Base-by-base conservation (phyloP, 2,329 filamentous ascomycete genomes). In the Venturia nashicola region DNA sequence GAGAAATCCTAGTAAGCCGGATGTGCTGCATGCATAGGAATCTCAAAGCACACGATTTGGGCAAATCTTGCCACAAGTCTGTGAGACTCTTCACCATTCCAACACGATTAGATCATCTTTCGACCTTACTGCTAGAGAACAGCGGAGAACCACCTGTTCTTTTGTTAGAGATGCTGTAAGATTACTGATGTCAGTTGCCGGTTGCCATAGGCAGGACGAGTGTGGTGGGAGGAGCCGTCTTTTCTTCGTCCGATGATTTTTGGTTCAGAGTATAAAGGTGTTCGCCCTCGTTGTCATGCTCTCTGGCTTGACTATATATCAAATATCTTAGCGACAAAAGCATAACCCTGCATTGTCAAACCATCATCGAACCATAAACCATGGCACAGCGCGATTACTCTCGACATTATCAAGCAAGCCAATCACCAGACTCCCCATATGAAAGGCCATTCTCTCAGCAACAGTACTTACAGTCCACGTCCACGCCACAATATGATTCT, bases 341-440 rank as follows among this genome's bases (percentile, higher is more conserved):
- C 20, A 51, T 51, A 20, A 23, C 6, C 7, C 46, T 51, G 46
- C 46, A 14, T 5, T 12, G 8, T 51, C 46, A 27, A 51, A 51
- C 9, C 46, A 51, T 57, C 27, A n/a, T 57, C 32, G 8, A 36
- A 57, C 51, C 12, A 20, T 18, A 36, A 57, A 57, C 18, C 51
- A 57, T 57, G 51, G 51, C 51, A 57, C 51, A 57, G 51, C 51
- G 51, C 51, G 51, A 57, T 57, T 57, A 57, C 51, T 57, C 51
- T 36, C 27, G 51, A 18, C 51, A 57, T 57, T 57, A 36, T n/a
- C 51, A 57, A 57, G 27, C 27, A 36, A 36, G 51, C 39, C 51
- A 57, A 34, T 57, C 51, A 14, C 18, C 51, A 57, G 51, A 36
- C 18, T 57, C 51, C 51, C 51, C 39, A 36, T 57, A 36, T 57